Conservation (phyloP, 345 rosid genomes). For the Eucalyptus sideroxylon region DNA sequence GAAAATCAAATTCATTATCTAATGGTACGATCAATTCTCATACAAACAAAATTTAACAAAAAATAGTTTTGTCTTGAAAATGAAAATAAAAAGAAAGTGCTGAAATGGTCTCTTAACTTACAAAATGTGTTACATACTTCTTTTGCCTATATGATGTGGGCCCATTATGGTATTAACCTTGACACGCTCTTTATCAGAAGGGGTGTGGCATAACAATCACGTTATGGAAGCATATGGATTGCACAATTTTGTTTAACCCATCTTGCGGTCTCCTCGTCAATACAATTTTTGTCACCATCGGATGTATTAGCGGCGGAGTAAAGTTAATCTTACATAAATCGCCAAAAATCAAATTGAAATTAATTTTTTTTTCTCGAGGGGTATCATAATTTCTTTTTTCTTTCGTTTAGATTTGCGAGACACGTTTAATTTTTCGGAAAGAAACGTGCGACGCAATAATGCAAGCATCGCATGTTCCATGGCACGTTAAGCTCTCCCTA, state of each 20-base stretch:
- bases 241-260: neutral
- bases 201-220: neutral
- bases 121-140: neutral
- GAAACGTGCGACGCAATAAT: neutral
- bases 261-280: neutral
- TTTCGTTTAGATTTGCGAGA: neutral
- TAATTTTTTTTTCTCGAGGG: too few relatives aligned
- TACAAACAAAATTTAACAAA: neutral
- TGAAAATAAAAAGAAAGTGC: too few relatives aligned
- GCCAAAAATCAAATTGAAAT: neutral
- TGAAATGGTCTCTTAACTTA: too few relatives aligned
- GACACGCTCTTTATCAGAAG: rapidly evolving
- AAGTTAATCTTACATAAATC: neutral
- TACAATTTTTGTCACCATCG: neutral
- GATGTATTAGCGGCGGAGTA: neutral
- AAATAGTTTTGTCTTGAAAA: too few relatives aligned
- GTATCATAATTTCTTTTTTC: neutral
- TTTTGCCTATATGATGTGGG: rapidly evolving
- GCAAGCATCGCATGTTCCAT: neutral
- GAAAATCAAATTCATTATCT: neutral
- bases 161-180: neutral
- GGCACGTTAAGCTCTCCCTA: neutral
- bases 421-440: neutral
- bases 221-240: neutral
- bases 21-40: neutral